Evolutionary conservation across 352 stramenopile genomes (phyloP), one percentile per base, ranked within the genome.

Genomic region (Peronospora destructor): DNA sequence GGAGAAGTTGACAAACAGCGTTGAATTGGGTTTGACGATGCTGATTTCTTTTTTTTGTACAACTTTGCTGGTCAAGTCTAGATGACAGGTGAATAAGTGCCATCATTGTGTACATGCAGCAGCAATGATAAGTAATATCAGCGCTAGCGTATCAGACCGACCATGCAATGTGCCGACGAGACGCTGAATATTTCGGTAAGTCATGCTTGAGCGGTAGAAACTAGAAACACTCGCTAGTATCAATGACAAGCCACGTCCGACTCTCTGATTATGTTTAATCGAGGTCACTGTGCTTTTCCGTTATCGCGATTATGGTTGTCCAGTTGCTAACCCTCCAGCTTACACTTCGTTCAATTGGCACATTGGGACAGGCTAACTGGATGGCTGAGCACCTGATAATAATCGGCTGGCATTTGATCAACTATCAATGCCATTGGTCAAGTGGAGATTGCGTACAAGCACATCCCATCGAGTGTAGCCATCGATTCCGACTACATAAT

Each of bases 401-500:
- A 6, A 26, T 26, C 23, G 23, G 23, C 23, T 26, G 23, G 23
- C 23, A 4, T 26, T 26, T 4, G 23, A 26, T 3, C 23, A 26
- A 26, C 23, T 26, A 26, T 26, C 23, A 3, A 26, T 26, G 23
- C 4, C 23, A 26, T 26, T 26, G 23, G 23, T 26, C 23, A 26
- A 3, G 23, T 26, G 4, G 23, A 26, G 23, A 26, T 26, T 3
- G 23, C 23, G 23, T 23, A 26, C 23, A 26, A 3, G 23, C 23
- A 21, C 19, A 21, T 21, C 19, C 3, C 19, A 21, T 21, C 3
- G 23, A 26, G 23, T 26, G 23, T 26, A 65, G 51, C 57, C 57
- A 65, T 65, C 34, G 19, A 21, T 57, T 65, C 57, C 14, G 57
- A 57, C 57, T 65, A 52, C 59, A 50, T 44, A 45, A 39, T 14